A percentile compares a stretch with the other conserved stretches of the same genome.
Evolutionary conservation across 805 yeast genomes (phyloP).

Genomic region (Myxozyma kluyveri): DNA sequence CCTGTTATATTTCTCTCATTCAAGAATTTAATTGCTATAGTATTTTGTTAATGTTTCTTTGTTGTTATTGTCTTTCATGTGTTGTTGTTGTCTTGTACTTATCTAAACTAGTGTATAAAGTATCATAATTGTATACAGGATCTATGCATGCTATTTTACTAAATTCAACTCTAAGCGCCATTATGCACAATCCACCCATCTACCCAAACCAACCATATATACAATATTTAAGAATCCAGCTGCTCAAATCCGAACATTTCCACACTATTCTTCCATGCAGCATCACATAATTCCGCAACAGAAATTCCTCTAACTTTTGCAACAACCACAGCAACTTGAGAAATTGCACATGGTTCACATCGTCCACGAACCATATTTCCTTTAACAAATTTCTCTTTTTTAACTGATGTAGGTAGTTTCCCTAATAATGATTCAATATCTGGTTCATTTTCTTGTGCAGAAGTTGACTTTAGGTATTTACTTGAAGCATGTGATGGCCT

Average conservation of each 20-base stretch:
- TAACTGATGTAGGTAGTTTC: constrained; percentile 42
- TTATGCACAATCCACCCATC: too few relatives aligned
- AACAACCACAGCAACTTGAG: constrained; percentile 70
- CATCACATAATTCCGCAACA: constrained; percentile 46
- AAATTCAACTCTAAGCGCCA: too few relatives aligned
- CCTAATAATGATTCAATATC: neutral
- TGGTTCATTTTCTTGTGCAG: neutral
- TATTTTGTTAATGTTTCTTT: too few relatives aligned
- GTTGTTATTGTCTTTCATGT: too few relatives aligned
- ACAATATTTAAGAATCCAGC: too few relatives aligned
- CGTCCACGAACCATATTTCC: constrained; percentile 67
- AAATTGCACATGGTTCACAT: constrained; percentile 88
- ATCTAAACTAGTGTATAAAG: too few relatives aligned
- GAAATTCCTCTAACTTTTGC: constrained; percentile 49
- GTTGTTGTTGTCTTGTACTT: too few relatives aligned
- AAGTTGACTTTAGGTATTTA: constrained; percentile 42
- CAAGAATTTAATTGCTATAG: too few relatives aligned
- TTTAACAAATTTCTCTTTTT: constrained; percentile 56
- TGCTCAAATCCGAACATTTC: constrained; percentile 43
- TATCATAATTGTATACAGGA: too few relatives aligned
- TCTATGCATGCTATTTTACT: too few relatives aligned
- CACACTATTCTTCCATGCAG: constrained; percentile 54
- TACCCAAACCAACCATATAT: too few relatives aligned
- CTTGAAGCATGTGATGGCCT: constrained; percentile 77
- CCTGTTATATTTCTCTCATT: too few relatives aligned